These are phyloP conservation scores for Cytospora schulzeri DNA, from an alignment of 2,329 filamentous ascomycete species.

Conservation along the genomic window DNA sequence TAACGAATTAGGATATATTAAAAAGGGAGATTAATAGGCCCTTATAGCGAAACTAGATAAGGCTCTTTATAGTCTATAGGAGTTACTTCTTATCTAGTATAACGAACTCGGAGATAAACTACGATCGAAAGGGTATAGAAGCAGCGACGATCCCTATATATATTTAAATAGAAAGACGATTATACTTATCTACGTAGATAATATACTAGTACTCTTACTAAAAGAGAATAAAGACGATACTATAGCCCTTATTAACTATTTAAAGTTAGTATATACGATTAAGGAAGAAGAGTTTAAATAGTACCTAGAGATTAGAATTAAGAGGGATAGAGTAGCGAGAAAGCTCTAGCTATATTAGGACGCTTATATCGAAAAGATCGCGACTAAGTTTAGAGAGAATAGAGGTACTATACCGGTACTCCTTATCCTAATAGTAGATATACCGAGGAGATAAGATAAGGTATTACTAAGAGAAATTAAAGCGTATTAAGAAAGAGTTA, in stretches of 20 bases:
- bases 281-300: background rate
- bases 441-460: background rate
- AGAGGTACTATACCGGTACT: background rate
- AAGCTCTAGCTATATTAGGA: background rate
- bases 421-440: background rate
- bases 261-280: background rate
- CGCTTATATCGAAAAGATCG: background rate
- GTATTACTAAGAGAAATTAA: background rate
- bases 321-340: background rate
- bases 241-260: background rate
- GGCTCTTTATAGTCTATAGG: background rate
- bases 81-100: background rate
- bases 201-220: background rate
- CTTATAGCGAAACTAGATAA: background rate
- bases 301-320: background rate
- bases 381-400: background rate
- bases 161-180: background rate
- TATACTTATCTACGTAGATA: background rate
- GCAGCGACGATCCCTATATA: background rate
- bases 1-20: background rate
- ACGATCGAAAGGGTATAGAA: background rate
- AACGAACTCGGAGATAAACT: background rate
- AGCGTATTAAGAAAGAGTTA: background rate
- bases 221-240: background rate
- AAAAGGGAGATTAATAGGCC: background rate